These are phyloP conservation scores for Flaveria bidentis DNA, from an alignment of 129 eudicot species.

Conservation along the genomic window DNA sequence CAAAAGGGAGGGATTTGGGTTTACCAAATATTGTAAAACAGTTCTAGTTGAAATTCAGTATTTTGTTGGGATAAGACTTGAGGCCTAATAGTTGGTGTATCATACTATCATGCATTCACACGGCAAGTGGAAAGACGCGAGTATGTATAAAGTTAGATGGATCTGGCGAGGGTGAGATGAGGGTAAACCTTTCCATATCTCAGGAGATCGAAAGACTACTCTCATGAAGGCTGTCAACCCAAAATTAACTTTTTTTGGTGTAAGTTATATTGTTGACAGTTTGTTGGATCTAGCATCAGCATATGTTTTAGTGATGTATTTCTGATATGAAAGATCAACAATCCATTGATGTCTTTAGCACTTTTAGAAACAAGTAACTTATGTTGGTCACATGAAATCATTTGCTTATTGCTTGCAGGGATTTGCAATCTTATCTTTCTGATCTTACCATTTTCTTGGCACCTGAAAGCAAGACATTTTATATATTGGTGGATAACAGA, in stretches of 20 bases:
- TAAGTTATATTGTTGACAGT: background rate
- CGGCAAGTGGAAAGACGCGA: no score
- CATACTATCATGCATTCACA: background rate
- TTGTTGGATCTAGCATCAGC: background rate
- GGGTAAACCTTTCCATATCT: no score
- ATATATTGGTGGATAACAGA: conserved; percentile 83
- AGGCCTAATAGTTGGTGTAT: background rate
- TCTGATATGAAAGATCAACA: conserved; percentile 1
- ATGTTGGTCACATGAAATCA: background rate
- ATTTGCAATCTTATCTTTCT: conserved; percentile 95
- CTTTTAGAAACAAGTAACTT: background rate
- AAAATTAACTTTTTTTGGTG: background rate
- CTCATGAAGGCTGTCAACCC: no score
- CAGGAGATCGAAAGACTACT: no score
- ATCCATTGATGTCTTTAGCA: background rate
- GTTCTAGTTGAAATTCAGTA: conserved; percentile 1
- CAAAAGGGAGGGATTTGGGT: background rate
- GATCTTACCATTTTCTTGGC: conserved; percentile 81
- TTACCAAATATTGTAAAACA: background rate
- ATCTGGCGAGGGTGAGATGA: no score
- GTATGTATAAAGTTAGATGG: no score
- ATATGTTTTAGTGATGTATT: background rate
- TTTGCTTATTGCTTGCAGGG: conserved; percentile 51
- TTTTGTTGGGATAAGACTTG: background rate
- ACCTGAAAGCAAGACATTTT: conserved; percentile 73